Conservation (phyloP, 176 grass and related monocot species). For the Zizania latifolia region DNA sequence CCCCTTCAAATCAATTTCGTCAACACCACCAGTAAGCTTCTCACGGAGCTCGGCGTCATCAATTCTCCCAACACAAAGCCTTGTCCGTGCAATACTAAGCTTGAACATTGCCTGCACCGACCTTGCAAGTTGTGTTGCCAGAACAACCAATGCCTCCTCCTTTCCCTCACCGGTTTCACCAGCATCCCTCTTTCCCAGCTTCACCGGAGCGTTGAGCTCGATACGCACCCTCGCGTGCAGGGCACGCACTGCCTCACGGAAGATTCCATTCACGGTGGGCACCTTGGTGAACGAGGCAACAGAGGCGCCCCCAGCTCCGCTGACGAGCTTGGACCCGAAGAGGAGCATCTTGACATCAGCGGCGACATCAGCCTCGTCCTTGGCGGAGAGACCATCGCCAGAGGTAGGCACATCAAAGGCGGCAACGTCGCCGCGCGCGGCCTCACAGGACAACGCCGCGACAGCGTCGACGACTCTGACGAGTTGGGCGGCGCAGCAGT, state of each 20-base stretch:
- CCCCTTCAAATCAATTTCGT: slow-evolving; percentile 34
- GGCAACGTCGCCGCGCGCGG: slow-evolving; percentile 46
- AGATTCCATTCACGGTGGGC: slow-evolving; percentile 52
- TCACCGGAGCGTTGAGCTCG: slow-evolving; percentile 74
- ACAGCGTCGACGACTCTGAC: slow-evolving; percentile 65
- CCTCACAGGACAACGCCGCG: slow-evolving; percentile 80
- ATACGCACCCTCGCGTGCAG: slow-evolving; percentile 66
- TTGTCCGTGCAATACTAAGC: slow-evolving; percentile 46
- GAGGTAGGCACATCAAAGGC: slow-evolving; percentile 69
- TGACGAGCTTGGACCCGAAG: slow-evolving; percentile 70
- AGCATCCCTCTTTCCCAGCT: slow-evolving; percentile 54
- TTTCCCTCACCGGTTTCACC: slow-evolving; percentile 44
- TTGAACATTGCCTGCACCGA: slow-evolving; percentile 57
- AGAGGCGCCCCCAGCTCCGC: slow-evolving; percentile 22
- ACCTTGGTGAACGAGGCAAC: slow-evolving; percentile 46
- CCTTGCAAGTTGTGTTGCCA: slow-evolving; percentile 50
- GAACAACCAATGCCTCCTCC: slow-evolving; percentile 57
- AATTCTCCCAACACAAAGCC: slow-evolving; percentile 42
- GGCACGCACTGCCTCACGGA: slow-evolving; percentile 63
- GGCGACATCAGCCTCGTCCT: slow-evolving; percentile 83
- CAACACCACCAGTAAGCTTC: slow-evolving; percentile 24
- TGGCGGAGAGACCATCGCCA: slow-evolving; percentile 70
- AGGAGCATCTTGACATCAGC: slow-evolving; percentile 70
- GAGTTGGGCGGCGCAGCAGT: slow-evolving; percentile 73
- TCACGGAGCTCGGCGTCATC: slow-evolving; percentile 44